phyloP scores from a whole-genome alignment of 257 asterid species.

The Coffea canephora region DNA sequence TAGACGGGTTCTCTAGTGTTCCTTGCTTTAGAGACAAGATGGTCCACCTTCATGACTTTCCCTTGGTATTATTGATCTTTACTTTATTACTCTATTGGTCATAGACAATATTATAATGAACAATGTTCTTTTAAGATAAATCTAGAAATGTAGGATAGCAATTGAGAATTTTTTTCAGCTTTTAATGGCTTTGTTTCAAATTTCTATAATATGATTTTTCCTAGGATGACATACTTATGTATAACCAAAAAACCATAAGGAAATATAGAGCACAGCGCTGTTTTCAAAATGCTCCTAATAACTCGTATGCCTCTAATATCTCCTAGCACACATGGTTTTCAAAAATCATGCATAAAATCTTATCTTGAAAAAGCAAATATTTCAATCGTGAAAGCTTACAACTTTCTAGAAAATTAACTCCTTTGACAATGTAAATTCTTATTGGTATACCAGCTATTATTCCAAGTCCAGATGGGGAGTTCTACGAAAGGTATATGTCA shows the following conservation, averaged over 20 bases:
- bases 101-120: neutral
- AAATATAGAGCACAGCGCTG: neutral
- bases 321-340: neutral
- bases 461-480: too few species aligned
- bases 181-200: neutral
- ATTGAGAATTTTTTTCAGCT: neutral
- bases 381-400: too few species aligned
- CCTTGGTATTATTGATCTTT: conserved; percentile 3
- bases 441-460: too few species aligned
- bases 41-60: neutral
- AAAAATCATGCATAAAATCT: neutral
- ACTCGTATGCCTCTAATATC: neutral
- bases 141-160: neutral
- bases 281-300: neutral
- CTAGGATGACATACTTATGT: neutral
- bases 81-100: conserved; percentile 4
- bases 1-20: conserved; percentile 3
- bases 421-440: too few species aligned
- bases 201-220: neutral
- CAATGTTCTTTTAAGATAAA: neutral
- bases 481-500: too few species aligned
- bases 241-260: neutral
- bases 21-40: conserved; percentile 6
- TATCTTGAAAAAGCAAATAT: neutral
- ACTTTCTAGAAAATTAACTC: too few species aligned